Evolutionary conservation across 2,329 filamentous ascomycete genomes (phyloP).

Genomic region (Mollisia scopiformis): DNA sequence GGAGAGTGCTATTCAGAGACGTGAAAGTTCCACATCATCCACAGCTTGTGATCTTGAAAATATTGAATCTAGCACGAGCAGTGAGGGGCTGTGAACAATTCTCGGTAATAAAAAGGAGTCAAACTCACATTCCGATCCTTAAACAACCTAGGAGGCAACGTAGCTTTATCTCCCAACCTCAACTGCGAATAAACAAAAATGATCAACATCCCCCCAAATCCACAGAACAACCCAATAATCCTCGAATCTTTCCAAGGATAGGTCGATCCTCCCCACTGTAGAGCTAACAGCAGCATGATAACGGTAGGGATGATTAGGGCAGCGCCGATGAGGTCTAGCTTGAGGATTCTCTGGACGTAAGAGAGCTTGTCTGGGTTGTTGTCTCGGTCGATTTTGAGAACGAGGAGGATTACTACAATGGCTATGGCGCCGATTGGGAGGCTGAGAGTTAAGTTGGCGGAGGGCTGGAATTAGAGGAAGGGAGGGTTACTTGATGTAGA

Average conservation of each 20-base stretch:
- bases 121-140: constrained; percentile 24
- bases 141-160: constrained; percentile 43
- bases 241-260: constrained; percentile 39
- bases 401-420: constrained; percentile 41
- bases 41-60: background rate
- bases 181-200: constrained; percentile 39
- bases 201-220: constrained; percentile 34
- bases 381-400: constrained; percentile 46
- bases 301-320: constrained; percentile 40
- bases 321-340: constrained; percentile 41
- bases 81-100: background rate
- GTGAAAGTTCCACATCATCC: too few species aligned
- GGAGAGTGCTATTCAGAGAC: too few species aligned
- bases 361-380: constrained; percentile 29
- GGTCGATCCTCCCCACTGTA: constrained; percentile 44
- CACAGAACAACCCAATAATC: constrained; percentile 40
- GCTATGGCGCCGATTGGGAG: constrained; percentile 40
- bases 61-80: background rate
- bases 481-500: constrained; percentile 28
- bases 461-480: background rate
- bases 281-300: constrained; percentile 41
- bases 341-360: constrained; percentile 26
- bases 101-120: background rate
- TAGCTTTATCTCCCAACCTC: constrained; percentile 36
- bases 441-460: constrained; percentile 14